Evolutionary conservation across 2,329 filamentous ascomycete genomes (phyloP), one percentile per base, ranked within the genome.

Genomic region (Atkinsonella texensis): DNA sequence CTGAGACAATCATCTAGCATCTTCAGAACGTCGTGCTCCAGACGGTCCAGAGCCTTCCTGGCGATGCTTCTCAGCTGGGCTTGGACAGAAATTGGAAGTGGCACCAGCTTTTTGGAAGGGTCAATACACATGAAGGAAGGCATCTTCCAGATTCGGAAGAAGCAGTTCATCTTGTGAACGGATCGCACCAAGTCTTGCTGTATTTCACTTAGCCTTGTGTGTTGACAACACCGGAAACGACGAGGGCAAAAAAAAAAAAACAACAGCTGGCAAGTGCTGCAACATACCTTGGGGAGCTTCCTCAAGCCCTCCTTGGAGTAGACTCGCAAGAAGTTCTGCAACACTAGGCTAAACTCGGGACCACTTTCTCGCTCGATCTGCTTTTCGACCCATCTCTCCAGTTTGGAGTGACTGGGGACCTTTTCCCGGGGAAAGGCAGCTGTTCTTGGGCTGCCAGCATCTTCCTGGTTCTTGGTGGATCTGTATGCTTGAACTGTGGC

Each of bases 141-240:
- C 17, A 70, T 68, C 52, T 68, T 70, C 72, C 70, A 76, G 55
- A 76, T 73, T 54, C 65, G 69, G 60, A 74, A 76, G 65, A 75
- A 71, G 61, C 71, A 74, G 55, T 70, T 71, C 64, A 76, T 68
- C 48, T 65, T 65, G 54, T 73, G 69, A 39, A 75, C 70, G 54
- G 70, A 69, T 45, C 59, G 62, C 15, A 74, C 67, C 31, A 75
- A 64, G 31, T 66, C 62, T 54, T 69, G 64, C 71, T 74, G 57
- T 43, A 23, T n/a, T n/a, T 20, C 9, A 46, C 54, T 64, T 55
- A 64, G 56, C 52, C 23, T 3, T 28, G 7, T 28, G n/a, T 18
- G 17, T 11, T 17, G 28, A 28, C 7, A 28, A 28, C 28, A 4
- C 2, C 28, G 4, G 28, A 28, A 28, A 28, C 20, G 2, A 33